These are phyloP conservation scores for Leccinum truebloodii DNA, from an alignment of 768 basidiomycete genomes.

Conservation along the genomic window DNA sequence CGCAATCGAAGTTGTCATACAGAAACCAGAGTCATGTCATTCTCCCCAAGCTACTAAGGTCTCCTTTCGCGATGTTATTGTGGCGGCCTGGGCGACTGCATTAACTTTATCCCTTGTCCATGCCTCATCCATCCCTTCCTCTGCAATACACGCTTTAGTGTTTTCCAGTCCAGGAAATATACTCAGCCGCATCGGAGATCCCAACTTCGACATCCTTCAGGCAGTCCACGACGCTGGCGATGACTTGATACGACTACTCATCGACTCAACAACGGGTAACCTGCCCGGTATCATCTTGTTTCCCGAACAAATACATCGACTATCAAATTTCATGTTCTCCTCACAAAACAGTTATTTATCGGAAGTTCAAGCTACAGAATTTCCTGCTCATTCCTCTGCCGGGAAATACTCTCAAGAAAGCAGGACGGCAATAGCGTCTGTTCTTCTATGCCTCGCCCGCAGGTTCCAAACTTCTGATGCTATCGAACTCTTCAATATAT, in stretches of 20 bases:
- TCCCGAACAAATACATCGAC: slow-evolving; percentile 39
- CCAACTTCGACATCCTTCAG: slow-evolving; percentile 38
- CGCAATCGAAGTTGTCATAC: slow-evolving; percentile 45
- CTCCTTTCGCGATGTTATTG: slow-evolving; percentile 39
- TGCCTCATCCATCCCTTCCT: slow-evolving; percentile 21
- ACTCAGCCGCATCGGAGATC: slow-evolving; percentile 29
- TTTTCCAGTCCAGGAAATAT: slow-evolving; percentile 24
- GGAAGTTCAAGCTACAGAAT: slow-evolving; percentile 29
- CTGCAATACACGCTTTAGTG: slow-evolving; percentile 23
- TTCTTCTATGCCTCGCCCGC: slow-evolving; percentile 48
- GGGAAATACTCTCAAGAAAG: slow-evolving; percentile 25
- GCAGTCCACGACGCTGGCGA: slow-evolving; percentile 37
- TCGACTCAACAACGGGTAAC: slow-evolving; percentile 37
- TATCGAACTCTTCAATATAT: slow-evolving; percentile 25
- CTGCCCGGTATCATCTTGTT: slow-evolving; percentile 44
- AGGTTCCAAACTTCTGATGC: slow-evolving; percentile 38
- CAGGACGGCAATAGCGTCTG: slow-evolving; percentile 38
- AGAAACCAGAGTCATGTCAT: slow-evolving; percentile 26
- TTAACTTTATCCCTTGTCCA: slow-evolving; percentile 31
- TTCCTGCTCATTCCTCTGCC: slow-evolving; percentile 28
- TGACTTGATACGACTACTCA: slow-evolving; percentile 33
- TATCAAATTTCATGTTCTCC: slow-evolving; percentile 41
- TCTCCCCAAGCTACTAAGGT: slow-evolving; percentile 23
- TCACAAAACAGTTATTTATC: slow-evolving; percentile 36
- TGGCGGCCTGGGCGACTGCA: slow-evolving; percentile 40